These are phyloP conservation scores for Linum usitatissimum DNA, from an alignment of 345 rosid species.

Conservation along the genomic window DNA sequence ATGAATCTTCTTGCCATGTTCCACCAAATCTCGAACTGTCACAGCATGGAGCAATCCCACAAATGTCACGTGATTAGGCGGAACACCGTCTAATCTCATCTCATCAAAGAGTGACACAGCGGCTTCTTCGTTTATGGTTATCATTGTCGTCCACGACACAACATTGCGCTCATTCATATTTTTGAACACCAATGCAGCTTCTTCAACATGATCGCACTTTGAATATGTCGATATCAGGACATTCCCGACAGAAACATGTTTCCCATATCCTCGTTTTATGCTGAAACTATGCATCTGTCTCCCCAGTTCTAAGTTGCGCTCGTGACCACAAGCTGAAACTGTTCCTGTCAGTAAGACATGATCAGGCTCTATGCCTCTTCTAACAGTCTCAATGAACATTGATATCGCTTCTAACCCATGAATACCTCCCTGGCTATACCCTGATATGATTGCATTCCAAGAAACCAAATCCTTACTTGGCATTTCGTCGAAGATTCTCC, in stretches of 20 bases:
- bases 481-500: conserved; percentile 59
- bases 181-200: conserved; percentile 42
- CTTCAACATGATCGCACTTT: conserved; percentile 46
- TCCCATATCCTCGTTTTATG: conserved; percentile 50
- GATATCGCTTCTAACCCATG: conserved; percentile 44
- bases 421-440: conserved; percentile 55
- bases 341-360: conserved; percentile 75
- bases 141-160: conserved; percentile 81
- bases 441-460: conserved; percentile 81
- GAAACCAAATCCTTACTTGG: conserved; percentile 55
- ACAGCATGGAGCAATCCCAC: conserved; percentile 53
- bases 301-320: conserved; percentile 46
- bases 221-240: conserved; percentile 66
- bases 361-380: conserved; percentile 58
- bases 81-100: conserved; percentile 61
- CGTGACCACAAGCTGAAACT: conserved; percentile 65
- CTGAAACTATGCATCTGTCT: conserved; percentile 72
- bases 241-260: conserved; percentile 53
- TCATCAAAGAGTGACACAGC: conserved; percentile 42
- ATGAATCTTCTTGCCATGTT: conserved; percentile 51
- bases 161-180: conserved; percentile 59
- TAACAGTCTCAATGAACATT: conserved; percentile 48
- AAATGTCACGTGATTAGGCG: conserved; percentile 72
- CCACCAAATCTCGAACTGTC: conserved; percentile 27
- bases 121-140: conserved; percentile 41